Base-by-base conservation (phyloP, 768 basidiomycete genomes). In the Mycena floridula region DNA sequence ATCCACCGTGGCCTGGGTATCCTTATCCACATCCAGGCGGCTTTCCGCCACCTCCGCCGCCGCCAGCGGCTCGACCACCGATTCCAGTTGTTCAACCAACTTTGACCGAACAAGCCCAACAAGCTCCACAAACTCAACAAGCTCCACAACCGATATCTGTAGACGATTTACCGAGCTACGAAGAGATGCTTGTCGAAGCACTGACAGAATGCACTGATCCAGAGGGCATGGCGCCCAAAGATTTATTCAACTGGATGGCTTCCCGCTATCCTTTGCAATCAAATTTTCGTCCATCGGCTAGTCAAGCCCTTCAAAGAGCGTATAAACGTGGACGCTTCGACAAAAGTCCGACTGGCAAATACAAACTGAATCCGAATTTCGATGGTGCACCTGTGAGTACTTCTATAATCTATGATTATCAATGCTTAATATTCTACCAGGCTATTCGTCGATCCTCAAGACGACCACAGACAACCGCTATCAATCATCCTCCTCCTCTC, bases 141-240 rank as follows among this genome's bases (percentile, higher is more conserved):
- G 3, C 43, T 5, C 40, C n/a, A 18, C 28, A 43, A 7, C 7
- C 42, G 16, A 13, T 40, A 15, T 51, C 59, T 5, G 56, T 59
- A 7, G 75, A 76, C 24, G 77, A 89, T 53, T 69, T 92, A 40
- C 89, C 89, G 6, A 86, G 84, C 50, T 93, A 93, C 46, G 89
- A 93, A 56, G 89, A 92, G 50, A 93, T 93, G 90, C 86, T 92
- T 15, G 85, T 84, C 9, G 85, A 87, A 56, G 89, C 88, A 1
- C 65, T 93, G 21, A 62, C 68, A 12, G 84, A 82, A 44, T 72
- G 76, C 35, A 68, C 64, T 6, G 86, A 89, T 46, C 69, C 79
- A 1, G 85, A 92, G 37, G 90, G 90, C 15, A 45, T 42, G 44
- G 82, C 82, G 6, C 90, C 90, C n/a, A 91, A 88, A 59, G 79